Evolutionary conservation across 805 yeast species (phyloP).

Genomic region (Monosporozyma aerobia): DNA sequence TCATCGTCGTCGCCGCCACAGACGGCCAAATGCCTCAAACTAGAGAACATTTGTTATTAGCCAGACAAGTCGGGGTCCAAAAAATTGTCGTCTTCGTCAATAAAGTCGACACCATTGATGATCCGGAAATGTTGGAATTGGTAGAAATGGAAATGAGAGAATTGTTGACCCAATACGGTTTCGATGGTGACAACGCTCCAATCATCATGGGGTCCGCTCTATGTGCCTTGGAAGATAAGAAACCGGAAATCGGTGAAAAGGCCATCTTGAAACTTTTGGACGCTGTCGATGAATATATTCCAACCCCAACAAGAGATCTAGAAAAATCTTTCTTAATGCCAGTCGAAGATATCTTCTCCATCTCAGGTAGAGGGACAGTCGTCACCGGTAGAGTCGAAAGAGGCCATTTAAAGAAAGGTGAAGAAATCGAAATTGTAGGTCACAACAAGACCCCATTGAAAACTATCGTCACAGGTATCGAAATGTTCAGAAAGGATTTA

Average conservation of each 20-base stretch:
- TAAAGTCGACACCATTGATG: conserved; percentile 96
- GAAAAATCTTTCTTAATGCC: conserved; percentile 97
- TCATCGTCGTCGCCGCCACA: conserved; percentile 96
- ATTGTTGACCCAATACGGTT: conserved; percentile 79
- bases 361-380: conserved; percentile 99
- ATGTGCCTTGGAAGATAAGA: conserved; percentile 82
- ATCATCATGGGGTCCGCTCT: conserved; percentile 98
- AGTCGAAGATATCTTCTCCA: conserved; percentile 93
- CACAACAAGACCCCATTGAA: conserved; percentile 76
- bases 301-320: conserved; percentile 93
- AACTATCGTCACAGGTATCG: conserved; percentile 96
- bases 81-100: conserved; percentile 94
- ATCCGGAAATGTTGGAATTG: conserved; percentile 97
- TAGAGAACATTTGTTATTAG: conserved; percentile 94
- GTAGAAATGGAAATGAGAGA: conserved; percentile 99
- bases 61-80: conserved; percentile 99
- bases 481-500: conserved; percentile 98
- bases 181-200: conserved; percentile 97
- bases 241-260: conserved; percentile 86
- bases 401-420: conserved; percentile 96
- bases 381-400: conserved; percentile 99
- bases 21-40: conserved; percentile 99
- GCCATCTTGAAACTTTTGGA: conserved; percentile 76
- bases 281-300: conserved; percentile 89
- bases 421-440: conserved; percentile 96